A percentile compares a stretch with the other conserved stretches of the same genome.
These are phyloP conservation scores for Mychonastes homosphaera DNA, from an alignment of 139 green algal species.

Conservation along the genomic window DNA sequence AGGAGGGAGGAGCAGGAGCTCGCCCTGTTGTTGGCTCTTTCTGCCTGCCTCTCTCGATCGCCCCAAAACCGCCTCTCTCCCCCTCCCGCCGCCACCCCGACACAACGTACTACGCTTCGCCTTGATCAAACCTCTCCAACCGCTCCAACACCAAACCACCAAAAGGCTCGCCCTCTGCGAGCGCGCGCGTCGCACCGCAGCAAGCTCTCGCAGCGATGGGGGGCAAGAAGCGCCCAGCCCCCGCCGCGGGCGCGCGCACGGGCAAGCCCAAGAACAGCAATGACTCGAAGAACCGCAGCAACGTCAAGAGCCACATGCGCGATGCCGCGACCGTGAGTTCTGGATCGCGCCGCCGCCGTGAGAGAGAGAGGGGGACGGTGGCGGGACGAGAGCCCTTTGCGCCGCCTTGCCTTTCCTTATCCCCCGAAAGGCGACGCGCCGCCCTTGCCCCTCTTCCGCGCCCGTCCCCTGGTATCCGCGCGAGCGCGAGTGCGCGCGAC, in stretches of 20 bases:
- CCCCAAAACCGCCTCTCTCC: no score
- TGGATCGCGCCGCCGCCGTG: background rate
- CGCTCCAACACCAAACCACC: constrained; percentile 9
- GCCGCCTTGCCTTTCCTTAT: background rate
- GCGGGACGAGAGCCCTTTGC: background rate
- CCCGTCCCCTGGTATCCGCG: background rate
- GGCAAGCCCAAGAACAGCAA: constrained; percentile 70
- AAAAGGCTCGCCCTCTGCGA: background rate
- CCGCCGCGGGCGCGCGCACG: background rate
- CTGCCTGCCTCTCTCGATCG: no score
- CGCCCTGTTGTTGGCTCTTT: no score
- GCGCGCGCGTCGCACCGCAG: background rate
- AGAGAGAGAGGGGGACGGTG: background rate
- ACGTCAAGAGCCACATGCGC: constrained; percentile 40
- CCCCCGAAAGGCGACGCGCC: background rate
- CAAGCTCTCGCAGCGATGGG: constrained; percentile 1
- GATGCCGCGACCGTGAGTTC: constrained; percentile 62
- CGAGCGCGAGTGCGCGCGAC: background rate
- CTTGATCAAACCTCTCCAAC: background rate
- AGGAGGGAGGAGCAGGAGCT: no score
- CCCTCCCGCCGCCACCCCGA: no score
- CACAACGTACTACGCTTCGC: background rate
- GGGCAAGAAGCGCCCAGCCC: background rate
- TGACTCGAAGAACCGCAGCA: constrained; percentile 55
- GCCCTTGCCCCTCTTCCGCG: background rate